Evolutionary conservation across 768 basidiomycete species (phyloP).

Genomic region (Naematelia aurantialba): DNA sequence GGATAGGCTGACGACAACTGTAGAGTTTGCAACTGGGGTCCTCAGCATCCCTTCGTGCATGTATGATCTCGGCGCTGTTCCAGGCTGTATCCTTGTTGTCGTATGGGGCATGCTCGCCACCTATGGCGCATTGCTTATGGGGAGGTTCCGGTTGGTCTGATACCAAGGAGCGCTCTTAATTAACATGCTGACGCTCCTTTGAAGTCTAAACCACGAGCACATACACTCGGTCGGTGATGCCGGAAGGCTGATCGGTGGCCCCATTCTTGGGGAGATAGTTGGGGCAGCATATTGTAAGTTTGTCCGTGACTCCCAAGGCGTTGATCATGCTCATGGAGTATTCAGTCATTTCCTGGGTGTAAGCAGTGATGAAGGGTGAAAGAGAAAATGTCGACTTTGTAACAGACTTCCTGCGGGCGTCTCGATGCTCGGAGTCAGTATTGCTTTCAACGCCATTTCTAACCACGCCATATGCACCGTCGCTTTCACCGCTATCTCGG

Average conservation of each 20-base stretch:
- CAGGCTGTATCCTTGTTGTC: not conserved
- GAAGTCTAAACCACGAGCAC: not conserved
- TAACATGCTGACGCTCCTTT: not conserved
- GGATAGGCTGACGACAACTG: too few species aligned
- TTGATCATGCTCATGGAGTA: too few species aligned
- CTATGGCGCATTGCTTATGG: constrained; percentile 5
- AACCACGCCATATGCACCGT: constrained; percentile 23
- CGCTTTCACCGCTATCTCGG: not conserved
- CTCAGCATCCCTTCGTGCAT: not conserved
- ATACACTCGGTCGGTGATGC: not conserved
- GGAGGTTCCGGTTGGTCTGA: constrained; percentile 1
- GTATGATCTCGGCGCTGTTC: not conserved
- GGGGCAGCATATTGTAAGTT: not conserved
- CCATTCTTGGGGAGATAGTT: not conserved
- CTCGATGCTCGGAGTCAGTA: constrained; percentile 5
- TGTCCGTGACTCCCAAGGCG: too few species aligned
- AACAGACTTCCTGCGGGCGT: not conserved
- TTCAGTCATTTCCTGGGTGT: not conserved
- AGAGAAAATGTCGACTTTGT: not conserved
- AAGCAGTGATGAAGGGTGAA: too few species aligned
- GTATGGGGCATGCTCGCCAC: not conserved
- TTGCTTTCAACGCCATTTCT: constrained; percentile 22
- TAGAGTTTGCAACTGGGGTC: constrained; percentile 3
- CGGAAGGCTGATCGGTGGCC: not conserved
- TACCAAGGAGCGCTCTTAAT: not conserved